Conservation (phyloP, 805 yeast species). For the Cyberlindnera samutprakarnensis region DNA sequence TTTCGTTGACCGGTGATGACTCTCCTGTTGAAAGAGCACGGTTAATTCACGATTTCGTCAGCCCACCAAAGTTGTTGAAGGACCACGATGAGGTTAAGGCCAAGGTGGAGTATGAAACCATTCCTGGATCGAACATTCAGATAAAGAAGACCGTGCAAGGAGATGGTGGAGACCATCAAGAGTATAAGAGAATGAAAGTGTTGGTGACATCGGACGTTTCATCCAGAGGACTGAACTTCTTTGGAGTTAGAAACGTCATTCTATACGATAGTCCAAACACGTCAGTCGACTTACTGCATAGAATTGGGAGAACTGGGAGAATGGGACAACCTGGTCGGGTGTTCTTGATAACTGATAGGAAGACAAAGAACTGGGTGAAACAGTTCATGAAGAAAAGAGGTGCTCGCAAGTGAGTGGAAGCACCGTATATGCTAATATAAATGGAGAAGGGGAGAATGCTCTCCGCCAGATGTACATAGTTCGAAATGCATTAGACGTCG, state of each 20-base stretch:
- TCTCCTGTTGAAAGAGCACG: constrained; percentile 49
- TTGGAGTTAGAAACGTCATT: constrained; percentile 72
- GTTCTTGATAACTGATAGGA: constrained; percentile 64
- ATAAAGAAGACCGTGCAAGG: constrained; percentile 14
- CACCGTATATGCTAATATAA: too few relatives aligned
- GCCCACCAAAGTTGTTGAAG: constrained; percentile 43
- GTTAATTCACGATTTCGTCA: constrained; percentile 55
- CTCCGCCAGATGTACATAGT: constrained; percentile 27
- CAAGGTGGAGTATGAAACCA: constrained; percentile 11
- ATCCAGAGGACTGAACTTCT: constrained; percentile 86
- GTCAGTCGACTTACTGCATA: constrained; percentile 79
- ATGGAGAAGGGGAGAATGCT: too few relatives aligned
- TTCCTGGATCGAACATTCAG: constrained; percentile 30
- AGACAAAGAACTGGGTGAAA: constrained; percentile 70
- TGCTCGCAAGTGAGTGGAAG: not conserved
- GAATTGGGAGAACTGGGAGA: constrained; percentile 93
- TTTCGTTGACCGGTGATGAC: constrained; percentile 63
- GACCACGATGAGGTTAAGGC: constrained; percentile 1
- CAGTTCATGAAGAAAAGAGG: constrained; percentile 38
- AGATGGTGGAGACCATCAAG: not conserved
- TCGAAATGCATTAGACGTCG: constrained; percentile 26
- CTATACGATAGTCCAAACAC: constrained; percentile 81
- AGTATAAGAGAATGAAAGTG: constrained; percentile 43
- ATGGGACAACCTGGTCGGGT: constrained; percentile 88
- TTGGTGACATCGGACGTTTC: constrained; percentile 82